Percentiles rank a stretch among this genome's conserved stretches.
These are phyloP conservation scores for Penicillium crustosum DNA, from an alignment of 2,329 filamentous ascomycete genomes.

Conservation along the genomic window DNA sequence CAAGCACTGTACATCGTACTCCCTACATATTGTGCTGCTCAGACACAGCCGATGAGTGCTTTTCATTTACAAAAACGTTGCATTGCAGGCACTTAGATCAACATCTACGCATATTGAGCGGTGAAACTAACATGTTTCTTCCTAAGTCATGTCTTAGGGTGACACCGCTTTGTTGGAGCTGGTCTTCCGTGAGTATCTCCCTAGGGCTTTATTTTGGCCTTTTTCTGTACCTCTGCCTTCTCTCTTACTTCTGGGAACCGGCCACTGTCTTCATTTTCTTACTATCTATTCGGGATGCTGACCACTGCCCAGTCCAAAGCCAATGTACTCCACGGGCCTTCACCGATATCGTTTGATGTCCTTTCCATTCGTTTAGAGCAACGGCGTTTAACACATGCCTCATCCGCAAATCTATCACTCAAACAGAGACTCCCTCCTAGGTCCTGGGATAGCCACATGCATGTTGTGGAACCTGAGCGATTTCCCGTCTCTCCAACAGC, in stretches of 20 bases:
- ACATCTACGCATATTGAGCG: conserved; percentile 20
- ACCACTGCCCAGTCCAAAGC: conserved; percentile 26
- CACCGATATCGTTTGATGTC: conserved; percentile 19
- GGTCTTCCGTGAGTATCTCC: conserved; percentile 17
- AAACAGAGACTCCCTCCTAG: conserved; percentile 30
- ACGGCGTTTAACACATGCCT: conserved; percentile 15
- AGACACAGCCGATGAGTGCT: conserved; percentile 11
- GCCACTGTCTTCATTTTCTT: neutral
- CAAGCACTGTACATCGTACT: neutral
- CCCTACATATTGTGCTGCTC: conserved; percentile 9
- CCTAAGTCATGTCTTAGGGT: conserved; percentile 11
- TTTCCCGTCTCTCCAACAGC: conserved; percentile 53
- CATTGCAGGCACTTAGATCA: conserved; percentile 7
- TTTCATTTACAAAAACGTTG: conserved; percentile 9
- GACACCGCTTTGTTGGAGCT: conserved; percentile 9
- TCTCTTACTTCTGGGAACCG: neutral
- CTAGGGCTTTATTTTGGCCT: neutral
- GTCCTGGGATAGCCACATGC: conserved; percentile 65
- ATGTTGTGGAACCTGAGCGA: conserved; percentile 56
- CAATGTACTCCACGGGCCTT: conserved; percentile 14
- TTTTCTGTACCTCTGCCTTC: neutral
- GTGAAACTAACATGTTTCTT: conserved; percentile 17
- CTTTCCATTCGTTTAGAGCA: conserved; percentile 9
- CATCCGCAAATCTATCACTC: conserved; percentile 12
- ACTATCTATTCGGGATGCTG: conserved; percentile 23